Evolutionary conservation across 2,329 filamentous ascomycete species (phyloP).

Genomic region (Xylariaceae sp.): DNA sequence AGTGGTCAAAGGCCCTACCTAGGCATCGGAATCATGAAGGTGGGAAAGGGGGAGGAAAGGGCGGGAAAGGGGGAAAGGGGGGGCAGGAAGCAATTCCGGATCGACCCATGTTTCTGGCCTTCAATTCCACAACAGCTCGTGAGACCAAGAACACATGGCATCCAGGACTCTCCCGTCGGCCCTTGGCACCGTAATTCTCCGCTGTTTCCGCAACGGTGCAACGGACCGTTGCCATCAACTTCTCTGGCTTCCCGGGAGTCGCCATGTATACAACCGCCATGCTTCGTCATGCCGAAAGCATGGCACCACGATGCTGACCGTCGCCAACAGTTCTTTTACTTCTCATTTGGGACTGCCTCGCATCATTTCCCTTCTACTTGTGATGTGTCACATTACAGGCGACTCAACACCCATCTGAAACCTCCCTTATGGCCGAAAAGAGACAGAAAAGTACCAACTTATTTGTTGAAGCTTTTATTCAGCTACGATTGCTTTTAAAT

Average conservation of each 20-base stretch:
- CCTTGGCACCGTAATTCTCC: conserved; percentile 30
- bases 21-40: too few species aligned
- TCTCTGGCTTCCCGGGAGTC: conserved; percentile 34
- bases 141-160: conserved; percentile 31
- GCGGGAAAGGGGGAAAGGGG: too few species aligned
- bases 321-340: conserved; percentile 13
- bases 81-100: neutral
- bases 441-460: conserved; percentile 3
- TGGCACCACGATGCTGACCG: conserved; percentile 22
- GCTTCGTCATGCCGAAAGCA: conserved; percentile 18
- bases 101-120: neutral
- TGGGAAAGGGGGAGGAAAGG: too few species aligned
- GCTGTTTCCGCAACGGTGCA: conserved; percentile 28
- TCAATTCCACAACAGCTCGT: conserved; percentile 18
- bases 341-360: conserved; percentile 15
- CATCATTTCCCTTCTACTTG: conserved; percentile 26
- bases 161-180: conserved; percentile 16
- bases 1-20: neutral
- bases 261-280: conserved; percentile 33
- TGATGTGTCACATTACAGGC: conserved; percentile 29
- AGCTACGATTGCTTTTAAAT: conserved; percentile 17
- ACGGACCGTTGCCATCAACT: conserved; percentile 23
- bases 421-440: conserved; percentile 21
- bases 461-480: conserved; percentile 14
- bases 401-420: conserved; percentile 32